A percentile compares a stretch with the other conserved stretches of the same genome.
Conservation (phyloP, 192 early-diverging fungal genomes). For the Backusella mclennaniae region DNA sequence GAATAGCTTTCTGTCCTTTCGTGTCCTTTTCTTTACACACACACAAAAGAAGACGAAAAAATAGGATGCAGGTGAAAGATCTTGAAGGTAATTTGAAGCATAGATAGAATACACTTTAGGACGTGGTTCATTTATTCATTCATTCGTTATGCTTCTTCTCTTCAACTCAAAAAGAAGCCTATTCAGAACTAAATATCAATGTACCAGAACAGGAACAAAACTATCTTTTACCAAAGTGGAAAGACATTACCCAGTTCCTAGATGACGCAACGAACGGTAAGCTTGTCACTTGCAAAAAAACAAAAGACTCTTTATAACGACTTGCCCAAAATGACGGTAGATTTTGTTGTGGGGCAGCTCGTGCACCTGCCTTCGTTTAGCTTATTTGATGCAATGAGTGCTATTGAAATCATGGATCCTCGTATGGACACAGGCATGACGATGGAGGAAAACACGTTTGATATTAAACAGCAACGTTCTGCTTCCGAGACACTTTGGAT, state of each 20-base stretch:
- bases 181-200: slow-evolving; percentile 23
- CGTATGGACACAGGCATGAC: slow-evolving; percentile 65
- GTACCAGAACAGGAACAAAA: slow-evolving; percentile 17
- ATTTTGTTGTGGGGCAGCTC: slow-evolving; percentile 55
- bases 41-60: neutral
- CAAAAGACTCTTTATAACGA: too few relatives aligned
- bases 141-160: neutral
- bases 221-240: slow-evolving; percentile 36
- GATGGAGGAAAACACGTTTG: slow-evolving; percentile 40
- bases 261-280: slow-evolving; percentile 45
- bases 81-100: neutral
- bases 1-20: neutral
- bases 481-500: slow-evolving; percentile 41
- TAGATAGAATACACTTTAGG: neutral
- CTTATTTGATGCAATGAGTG: slow-evolving; percentile 62
- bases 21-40: neutral
- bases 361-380: slow-evolving; percentile 54
- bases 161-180: slow-evolving; percentile 16
- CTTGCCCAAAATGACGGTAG: slow-evolving; percentile 13
- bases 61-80: neutral
- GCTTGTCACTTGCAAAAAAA: too few relatives aligned
- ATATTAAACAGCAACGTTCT: slow-evolving; percentile 33
- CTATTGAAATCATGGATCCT: slow-evolving; percentile 66
- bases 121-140: neutral
- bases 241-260: slow-evolving; percentile 46